phyloP scores from a whole-genome alignment of 176 grass and related monocot genomes.

The Carex myosuroides region DNA sequence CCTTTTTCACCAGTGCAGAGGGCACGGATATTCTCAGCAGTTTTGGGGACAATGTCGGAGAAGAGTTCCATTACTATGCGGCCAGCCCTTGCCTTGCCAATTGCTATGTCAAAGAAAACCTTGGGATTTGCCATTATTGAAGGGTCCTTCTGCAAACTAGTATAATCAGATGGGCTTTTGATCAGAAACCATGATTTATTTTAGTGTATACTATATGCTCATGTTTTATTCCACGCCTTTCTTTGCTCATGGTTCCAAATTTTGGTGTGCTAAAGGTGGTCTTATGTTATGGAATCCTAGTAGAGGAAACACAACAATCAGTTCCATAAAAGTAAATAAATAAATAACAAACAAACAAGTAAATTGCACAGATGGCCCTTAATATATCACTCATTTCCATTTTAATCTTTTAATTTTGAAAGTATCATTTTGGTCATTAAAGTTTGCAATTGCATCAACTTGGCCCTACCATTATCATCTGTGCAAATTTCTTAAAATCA shows the following conservation, averaged over 20 bases:
- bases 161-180: neutral
- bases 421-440: neutral
- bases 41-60: constrained; percentile 42
- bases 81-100: constrained; percentile 43
- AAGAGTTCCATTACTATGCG: constrained; percentile 68
- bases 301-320: neutral
- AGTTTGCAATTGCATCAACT: neutral
- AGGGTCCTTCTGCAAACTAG: neutral
- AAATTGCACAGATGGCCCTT: neutral
- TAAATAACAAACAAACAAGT: neutral
- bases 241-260: neutral
- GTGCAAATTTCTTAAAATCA: neutral
- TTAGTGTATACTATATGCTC: neutral
- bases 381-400: neutral
- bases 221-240: neutral
- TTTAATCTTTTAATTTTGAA: neutral
- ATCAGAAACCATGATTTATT: neutral
- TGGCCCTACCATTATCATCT: neutral
- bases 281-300: neutral
- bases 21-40: constrained; percentile 52
- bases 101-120: constrained; percentile 76
- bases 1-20: constrained; percentile 68
- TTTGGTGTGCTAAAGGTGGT: neutral
- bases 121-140: constrained; percentile 35
- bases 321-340: neutral